These are phyloP conservation scores for Coprinopsis marcescibilis DNA, from an alignment of 768 basidiomycete species.

Conservation along the genomic window DNA sequence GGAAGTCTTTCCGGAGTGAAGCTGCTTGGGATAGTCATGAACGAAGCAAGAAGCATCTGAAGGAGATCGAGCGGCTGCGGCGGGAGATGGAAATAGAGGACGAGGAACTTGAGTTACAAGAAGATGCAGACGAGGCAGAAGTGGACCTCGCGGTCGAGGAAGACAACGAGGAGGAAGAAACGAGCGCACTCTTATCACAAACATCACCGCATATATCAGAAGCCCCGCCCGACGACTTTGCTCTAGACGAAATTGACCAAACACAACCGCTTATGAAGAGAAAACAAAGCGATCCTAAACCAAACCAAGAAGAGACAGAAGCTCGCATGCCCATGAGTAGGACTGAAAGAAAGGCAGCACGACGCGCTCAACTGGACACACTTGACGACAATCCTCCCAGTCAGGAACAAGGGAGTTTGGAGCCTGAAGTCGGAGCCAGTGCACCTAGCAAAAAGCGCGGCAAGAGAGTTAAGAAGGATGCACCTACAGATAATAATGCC, in stretches of 20 bases:
- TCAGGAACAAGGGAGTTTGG: too few relatives aligned
- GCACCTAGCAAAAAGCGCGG: too few relatives aligned
- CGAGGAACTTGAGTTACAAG: conserved; percentile 52
- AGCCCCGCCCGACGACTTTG: conserved; percentile 50
- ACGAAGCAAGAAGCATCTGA: conserved; percentile 88
- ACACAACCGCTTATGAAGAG: background rate
- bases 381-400: conserved; percentile 2
- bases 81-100: conserved; percentile 75
- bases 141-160: conserved; percentile 11
- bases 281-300: conserved; percentile 2
- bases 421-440: too few relatives aligned
- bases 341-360: conserved; percentile 9
- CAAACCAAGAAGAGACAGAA: background rate
- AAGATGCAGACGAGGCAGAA: conserved; percentile 23
- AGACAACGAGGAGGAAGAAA: conserved; percentile 3
- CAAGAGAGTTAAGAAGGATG: too few relatives aligned
- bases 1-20: conserved; percentile 84
- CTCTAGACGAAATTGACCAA: conserved; percentile 11
- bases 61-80: conserved; percentile 75
- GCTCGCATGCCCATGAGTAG: conserved; percentile 11
- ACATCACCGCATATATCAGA: conserved; percentile 94
- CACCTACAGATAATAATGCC: too few relatives aligned
- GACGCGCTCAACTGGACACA: conserved; percentile 9
- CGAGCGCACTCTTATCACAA: too few relatives aligned
- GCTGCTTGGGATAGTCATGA: conserved; percentile 97